Evolutionary conservation across 108 stramenopile species (phyloP).

Genomic region (Thalassiosira profunda): DNA sequence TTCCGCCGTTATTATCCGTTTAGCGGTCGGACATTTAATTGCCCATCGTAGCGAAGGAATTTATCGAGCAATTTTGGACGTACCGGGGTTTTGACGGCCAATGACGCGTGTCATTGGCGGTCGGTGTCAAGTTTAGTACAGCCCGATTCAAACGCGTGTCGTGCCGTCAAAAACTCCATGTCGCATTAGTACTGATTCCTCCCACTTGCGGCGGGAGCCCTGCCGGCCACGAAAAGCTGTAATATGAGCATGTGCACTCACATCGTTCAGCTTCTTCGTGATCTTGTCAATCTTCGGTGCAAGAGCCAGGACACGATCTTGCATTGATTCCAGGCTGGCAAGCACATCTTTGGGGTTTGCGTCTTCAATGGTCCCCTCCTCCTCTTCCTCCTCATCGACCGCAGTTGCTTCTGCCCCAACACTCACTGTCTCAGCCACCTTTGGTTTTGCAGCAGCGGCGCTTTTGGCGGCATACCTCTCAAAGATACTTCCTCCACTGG

Average conservation of each 20-base stretch:
- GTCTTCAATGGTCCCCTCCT: conserved; percentile 1
- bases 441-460: conserved; percentile 2
- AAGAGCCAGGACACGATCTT: conserved; percentile 15
- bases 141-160: too few relatives aligned
- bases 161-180: too few relatives aligned
- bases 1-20: too few relatives aligned
- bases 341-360: conserved; percentile 36
- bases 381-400: conserved; percentile 1
- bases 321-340: conserved; percentile 12
- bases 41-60: too few relatives aligned
- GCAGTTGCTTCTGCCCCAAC: background rate
- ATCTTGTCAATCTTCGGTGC: conserved; percentile 57
- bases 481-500: background rate
- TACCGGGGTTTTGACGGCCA: too few relatives aligned
- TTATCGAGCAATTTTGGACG: too few relatives aligned
- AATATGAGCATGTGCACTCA: too few relatives aligned
- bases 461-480: conserved; percentile 5
- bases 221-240: too few relatives aligned
- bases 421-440: background rate
- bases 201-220: too few relatives aligned
- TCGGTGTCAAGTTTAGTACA: conserved; percentile 16
- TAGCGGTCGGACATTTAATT: too few relatives aligned
- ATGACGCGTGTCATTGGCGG: conserved; percentile 26
- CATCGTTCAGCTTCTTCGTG: conserved; percentile 39
- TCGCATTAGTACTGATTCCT: too few relatives aligned